Percentiles rank a stretch among this genome's conserved stretches.
phyloP scores from a whole-genome alignment of 2,329 filamentous ascomycete species.

The Cercospora canescens region DNA sequence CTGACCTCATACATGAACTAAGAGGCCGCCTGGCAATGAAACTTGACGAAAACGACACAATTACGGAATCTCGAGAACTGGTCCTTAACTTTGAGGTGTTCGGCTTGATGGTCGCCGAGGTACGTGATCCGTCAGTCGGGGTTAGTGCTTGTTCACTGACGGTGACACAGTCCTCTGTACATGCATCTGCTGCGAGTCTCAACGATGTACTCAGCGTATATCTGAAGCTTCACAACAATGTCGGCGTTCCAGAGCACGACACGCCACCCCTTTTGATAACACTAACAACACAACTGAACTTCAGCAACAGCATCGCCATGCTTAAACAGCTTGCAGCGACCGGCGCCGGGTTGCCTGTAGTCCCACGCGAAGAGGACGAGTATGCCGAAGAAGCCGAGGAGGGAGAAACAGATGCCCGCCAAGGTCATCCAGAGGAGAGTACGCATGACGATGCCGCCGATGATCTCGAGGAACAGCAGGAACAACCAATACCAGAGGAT shows the following conservation, averaged over 20 bases:
- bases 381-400: constrained; percentile 5
- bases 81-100: constrained; percentile 57
- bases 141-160: not conserved
- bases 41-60: constrained; percentile 53
- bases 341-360: constrained; percentile 56
- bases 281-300: constrained; percentile 55
- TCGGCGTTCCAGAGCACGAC: constrained; percentile 50
- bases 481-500: not conserved
- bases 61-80: constrained; percentile 59
- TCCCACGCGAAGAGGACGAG: constrained; percentile 19
- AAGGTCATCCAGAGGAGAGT: not conserved
- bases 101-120: constrained; percentile 57
- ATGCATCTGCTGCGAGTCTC: constrained; percentile 53
- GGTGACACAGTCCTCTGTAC: constrained; percentile 42
- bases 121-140: constrained; percentile 35
- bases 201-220: constrained; percentile 61
- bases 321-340: constrained; percentile 55
- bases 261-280: constrained; percentile 58
- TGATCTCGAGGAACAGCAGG: not conserved
- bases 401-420: constrained; percentile 3
- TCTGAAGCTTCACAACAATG: constrained; percentile 59
- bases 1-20: constrained; percentile 52
- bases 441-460: not conserved
- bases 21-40: constrained; percentile 52
- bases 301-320: constrained; percentile 53